Evolutionary conservation across 1,284 basidiomycete species (phyloP).

Genomic region (Filobasidium uniguttulatum): DNA sequence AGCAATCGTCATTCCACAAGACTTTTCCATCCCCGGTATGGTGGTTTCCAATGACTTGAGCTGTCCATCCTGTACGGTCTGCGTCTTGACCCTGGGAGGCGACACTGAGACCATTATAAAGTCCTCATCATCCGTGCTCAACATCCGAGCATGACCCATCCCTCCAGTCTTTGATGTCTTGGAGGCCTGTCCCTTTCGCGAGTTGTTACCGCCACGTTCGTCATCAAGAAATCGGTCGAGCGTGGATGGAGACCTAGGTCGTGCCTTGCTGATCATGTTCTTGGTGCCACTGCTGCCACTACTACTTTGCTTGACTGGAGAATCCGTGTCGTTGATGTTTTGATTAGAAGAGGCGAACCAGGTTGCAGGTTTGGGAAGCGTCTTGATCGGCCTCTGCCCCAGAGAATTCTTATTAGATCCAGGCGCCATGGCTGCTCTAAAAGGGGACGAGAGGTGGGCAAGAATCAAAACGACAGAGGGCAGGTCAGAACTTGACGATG

Average conservation of each 20-base stretch:
- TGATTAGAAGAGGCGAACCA: not conserved
- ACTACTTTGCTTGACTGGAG: not conserved
- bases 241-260: not conserved
- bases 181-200: not conserved
- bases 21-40: constrained; percentile 17
- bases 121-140: constrained; percentile 27
- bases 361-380: not conserved
- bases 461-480: no score
- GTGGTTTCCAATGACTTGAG: constrained; percentile 16
- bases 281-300: no score
- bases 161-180: not conserved
- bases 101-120: constrained; percentile 31
- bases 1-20: constrained; percentile 28
- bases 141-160: not conserved
- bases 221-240: not conserved
- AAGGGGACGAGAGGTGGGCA: no score
- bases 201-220: not conserved
- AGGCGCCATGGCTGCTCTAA: not conserved
- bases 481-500: no score
- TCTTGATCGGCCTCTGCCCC: not conserved
- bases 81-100: constrained; percentile 18
- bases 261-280: no score
- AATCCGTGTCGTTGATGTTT: not conserved
- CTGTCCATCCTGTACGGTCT: not conserved
- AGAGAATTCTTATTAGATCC: not conserved